Conservation (phyloP, 208 protist species). For the Crithidia sp. region DNA sequence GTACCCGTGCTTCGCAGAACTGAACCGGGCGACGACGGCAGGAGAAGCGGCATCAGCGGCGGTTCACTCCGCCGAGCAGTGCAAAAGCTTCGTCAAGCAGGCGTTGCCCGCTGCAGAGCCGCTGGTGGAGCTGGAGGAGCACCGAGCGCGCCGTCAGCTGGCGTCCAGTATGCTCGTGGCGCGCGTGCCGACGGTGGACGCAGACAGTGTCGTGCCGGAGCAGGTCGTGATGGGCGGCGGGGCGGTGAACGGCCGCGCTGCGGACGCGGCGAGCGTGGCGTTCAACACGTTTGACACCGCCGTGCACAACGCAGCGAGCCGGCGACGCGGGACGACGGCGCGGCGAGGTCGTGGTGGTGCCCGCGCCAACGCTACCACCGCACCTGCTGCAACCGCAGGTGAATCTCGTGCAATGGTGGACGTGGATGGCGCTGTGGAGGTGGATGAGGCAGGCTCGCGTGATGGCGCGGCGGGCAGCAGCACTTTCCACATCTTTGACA, state of each 20-base stretch:
- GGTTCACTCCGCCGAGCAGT: background rate
- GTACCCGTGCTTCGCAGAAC: conserved; percentile 53
- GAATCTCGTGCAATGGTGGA: background rate
- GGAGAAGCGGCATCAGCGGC: background rate
- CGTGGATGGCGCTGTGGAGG: conserved; percentile 4
- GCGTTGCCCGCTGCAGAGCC: conserved; percentile 29
- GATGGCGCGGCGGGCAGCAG: background rate
- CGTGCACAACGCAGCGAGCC: conserved; percentile 40
- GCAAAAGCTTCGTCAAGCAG: conserved; percentile 42
- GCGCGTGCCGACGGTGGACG: conserved; percentile 51
- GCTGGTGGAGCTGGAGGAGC: conserved; percentile 45
- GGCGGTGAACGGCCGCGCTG: background rate
- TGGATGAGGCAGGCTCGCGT: background rate
- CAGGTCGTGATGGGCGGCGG: conserved; percentile 30
- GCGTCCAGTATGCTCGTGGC: conserved; percentile 37
- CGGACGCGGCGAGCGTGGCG: conserved; percentile 1
- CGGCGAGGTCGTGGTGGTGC: conserved; percentile 2
- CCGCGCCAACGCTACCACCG: background rate
- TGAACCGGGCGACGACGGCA: background rate
- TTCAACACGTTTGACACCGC: conserved; percentile 75
- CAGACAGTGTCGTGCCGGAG: conserved; percentile 50
- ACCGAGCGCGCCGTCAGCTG: conserved; percentile 23
- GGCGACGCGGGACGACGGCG: conserved; percentile 33
- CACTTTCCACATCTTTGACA: conserved; percentile 71
- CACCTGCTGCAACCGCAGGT: background rate